These are phyloP conservation scores for Cyclotella atomus DNA, from an alignment of 108 stramenopile genomes.

Conservation along the genomic window DNA sequence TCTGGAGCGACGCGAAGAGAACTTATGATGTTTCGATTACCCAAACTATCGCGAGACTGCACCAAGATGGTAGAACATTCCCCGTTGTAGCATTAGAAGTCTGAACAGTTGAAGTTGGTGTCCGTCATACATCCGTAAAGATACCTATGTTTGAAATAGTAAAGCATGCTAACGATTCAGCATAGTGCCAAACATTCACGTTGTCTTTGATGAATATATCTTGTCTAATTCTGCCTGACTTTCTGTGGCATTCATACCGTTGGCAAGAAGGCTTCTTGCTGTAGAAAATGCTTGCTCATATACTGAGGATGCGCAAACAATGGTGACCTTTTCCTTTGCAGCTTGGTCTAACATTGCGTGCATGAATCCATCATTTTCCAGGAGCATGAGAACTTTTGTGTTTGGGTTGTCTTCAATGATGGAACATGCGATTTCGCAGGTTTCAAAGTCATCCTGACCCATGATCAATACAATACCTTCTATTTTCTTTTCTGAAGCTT, in stretches of 20 bases:
- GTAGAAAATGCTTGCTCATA: conserved; percentile 9
- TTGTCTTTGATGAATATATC: neutral
- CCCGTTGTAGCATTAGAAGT: no score
- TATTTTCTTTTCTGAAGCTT: neutral
- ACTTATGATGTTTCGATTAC: no score
- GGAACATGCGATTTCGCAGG: conserved; percentile 18
- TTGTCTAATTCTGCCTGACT: neutral
- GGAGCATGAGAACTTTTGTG: neutral
- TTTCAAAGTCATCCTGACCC: conserved; percentile 16
- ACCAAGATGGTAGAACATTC: no score
- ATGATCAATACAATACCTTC: conserved; percentile 10
- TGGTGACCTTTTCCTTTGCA: neutral
- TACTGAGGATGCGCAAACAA: neutral
- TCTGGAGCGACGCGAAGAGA: no score
- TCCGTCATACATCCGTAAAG: no score
- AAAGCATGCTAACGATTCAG: no score
- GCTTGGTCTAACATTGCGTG: neutral
- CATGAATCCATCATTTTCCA: conserved; percentile 2
- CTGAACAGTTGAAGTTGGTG: no score
- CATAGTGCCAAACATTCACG: neutral
- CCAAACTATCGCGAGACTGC: no score
- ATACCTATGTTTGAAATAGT: no score
- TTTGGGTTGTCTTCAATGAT: conserved; percentile 5
- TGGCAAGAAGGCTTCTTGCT: neutral
- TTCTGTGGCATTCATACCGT: neutral